Base-by-base conservation (phyloP, 2,329 filamentous ascomycete genomes). In the Thermoascus crustaceus region DNA sequence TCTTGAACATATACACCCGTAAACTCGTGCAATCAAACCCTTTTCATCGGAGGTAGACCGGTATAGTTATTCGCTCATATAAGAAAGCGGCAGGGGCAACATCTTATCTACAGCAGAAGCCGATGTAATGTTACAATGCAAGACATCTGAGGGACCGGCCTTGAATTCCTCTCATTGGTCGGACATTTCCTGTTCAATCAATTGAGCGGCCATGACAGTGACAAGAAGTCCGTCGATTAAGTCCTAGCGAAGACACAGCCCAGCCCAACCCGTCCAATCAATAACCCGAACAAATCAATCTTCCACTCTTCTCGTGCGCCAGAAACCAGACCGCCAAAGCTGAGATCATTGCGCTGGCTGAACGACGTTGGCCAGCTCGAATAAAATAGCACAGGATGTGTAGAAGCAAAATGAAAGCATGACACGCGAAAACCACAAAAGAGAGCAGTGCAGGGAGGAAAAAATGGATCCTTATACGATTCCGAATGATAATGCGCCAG, bases 301-400 rank as follows among this genome's bases (percentile, higher is more conserved):
- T 47, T 41, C 41, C 49, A 43, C 50, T 54, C 46, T 53, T 57
- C 57, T 58, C 50, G 50, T 55, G 48, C 54, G 54, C 54, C 55
- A 49, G 45, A 47, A 48, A 49, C 45, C 46, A 52, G 38, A 48
- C 44, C 45, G 49, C 29, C 44, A 44, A 44, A 36, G 34, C 38
- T 36, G 30, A 42, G 38, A 43, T 39, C 30, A 34, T 33, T 35
- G 34, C 17, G 23, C 35, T 35, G 42, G 34, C 37, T 22, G 13
- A 20, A 17, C 19, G 34, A 21, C 22, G 19, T 30, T 36, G 17
- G 39, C 34, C 30, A 20, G 22, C 34, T 32, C 34, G 26, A 42
- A 34, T 21, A 32, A 38, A 31, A 39, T 40, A 44, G 30, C 34
- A 42, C 39, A 37, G 22, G 34, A 37, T 42, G 41, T 31, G 38